phyloP scores from a whole-genome alignment of 345 rosid genomes.

The Schrenkiella parvula region DNA sequence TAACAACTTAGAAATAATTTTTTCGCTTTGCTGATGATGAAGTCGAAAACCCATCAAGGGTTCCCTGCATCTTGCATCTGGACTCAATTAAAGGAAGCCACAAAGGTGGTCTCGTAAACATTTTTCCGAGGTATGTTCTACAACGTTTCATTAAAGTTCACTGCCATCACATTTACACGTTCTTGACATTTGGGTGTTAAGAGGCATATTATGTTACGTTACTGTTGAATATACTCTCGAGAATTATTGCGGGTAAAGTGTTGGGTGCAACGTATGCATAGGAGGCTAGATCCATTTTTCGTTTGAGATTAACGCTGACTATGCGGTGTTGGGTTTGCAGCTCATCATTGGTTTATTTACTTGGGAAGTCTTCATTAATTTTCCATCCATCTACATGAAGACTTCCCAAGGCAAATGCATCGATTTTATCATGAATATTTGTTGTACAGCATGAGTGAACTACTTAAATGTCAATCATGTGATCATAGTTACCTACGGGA shows the following conservation, averaged over 20 bases:
- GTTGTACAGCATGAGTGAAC: not conserved
- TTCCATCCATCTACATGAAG: not conserved
- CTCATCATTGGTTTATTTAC: not conserved
- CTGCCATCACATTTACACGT: constrained; percentile 4
- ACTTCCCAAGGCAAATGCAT: not conserved
- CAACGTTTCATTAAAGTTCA: not conserved
- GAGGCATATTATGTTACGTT: not conserved
- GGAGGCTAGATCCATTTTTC: not conserved
- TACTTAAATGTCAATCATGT: constrained; percentile 4
- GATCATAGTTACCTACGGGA: constrained; percentile 72
- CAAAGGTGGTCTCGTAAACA: constrained; percentile 67
- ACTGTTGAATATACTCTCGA: not conserved
- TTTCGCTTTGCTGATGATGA: constrained; percentile 44
- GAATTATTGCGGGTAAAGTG: not conserved
- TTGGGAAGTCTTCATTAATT: not conserved
- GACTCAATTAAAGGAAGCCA: constrained; percentile 97
- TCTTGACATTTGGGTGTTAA: not conserved
- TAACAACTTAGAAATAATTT: not conserved
- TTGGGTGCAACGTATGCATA: not conserved
- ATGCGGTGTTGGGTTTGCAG: constrained; percentile 3
- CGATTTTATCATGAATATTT: not conserved
- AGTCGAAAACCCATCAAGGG: constrained; percentile 37
- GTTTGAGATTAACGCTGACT: not conserved
- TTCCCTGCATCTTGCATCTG: constrained; percentile 91
- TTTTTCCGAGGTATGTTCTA: constrained; percentile 67